These are phyloP conservation scores for Kockovaella imperatae DNA, from an alignment of 768 basidiomycete species.

Conservation along the genomic window DNA sequence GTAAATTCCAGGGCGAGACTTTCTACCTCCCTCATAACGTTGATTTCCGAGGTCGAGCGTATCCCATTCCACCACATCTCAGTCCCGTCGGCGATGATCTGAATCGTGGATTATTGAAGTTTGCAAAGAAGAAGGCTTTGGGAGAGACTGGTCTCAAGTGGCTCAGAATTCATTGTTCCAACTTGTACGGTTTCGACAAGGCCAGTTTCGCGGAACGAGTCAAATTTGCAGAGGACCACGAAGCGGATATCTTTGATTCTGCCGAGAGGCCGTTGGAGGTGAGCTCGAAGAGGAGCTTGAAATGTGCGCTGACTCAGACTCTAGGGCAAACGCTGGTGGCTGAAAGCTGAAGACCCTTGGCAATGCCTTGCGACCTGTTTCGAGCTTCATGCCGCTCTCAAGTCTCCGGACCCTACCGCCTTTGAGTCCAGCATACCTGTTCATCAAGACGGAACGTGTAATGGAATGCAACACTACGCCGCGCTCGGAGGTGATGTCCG, in stretches of 20 bases:
- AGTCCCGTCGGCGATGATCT: constrained; percentile 95
- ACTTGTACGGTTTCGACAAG: constrained; percentile 90
- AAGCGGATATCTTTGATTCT: constrained; percentile 73
- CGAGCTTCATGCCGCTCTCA: constrained; percentile 73
- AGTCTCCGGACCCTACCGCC: constrained; percentile 56
- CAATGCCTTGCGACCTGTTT: constrained; percentile 89
- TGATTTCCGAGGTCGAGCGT: constrained; percentile 95
- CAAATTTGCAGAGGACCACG: constrained; percentile 60
- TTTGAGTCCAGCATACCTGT: constrained; percentile 71
- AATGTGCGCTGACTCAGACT: background rate
- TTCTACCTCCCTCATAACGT: constrained; percentile 93
- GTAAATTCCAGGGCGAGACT: constrained; percentile 76
- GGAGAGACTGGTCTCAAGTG: constrained; percentile 79
- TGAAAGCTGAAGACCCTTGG: constrained; percentile 89
- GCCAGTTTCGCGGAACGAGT: constrained; percentile 89
- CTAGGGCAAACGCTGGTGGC: constrained; percentile 80
- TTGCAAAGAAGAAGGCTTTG: constrained; percentile 69
- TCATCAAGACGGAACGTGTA: constrained; percentile 97
- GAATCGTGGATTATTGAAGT: constrained; percentile 69
- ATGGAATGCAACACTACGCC: constrained; percentile 96
- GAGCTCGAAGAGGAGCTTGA: constrained; percentile 22
- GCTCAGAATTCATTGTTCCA: constrained; percentile 92
- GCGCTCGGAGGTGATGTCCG: constrained; percentile 85
- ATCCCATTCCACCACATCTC: constrained; percentile 91
- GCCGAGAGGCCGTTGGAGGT: constrained; percentile 72